Evolutionary conservation across 805 yeast species (phyloP), one percentile per base, ranked within the genome.

Genomic region (Pichia eremophila): DNA sequence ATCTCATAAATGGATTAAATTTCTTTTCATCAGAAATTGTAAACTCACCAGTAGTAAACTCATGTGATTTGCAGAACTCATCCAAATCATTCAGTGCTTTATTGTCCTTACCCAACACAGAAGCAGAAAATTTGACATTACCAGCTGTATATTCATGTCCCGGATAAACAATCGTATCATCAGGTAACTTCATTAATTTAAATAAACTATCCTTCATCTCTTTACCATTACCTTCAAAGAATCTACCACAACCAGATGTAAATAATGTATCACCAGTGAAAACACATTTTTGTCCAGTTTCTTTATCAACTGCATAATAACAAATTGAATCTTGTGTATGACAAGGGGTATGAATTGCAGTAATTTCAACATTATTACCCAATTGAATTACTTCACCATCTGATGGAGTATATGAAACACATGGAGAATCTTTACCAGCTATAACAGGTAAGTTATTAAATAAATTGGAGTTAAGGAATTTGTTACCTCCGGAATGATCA

Each of bases 321-420:
- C 98, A 91, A 51, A 93, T 85, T 4, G 96, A 87, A 66, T 93
- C 99, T 65, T 85, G 93, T 0, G 99, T 93, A 64, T 93, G 99
- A 62, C 99, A 93, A 5, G 99, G 99, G 0, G 99, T 93, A 65
- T 91, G 91, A 38, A 91, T 70, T 0, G 96, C 95, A 2, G 82
- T 79, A 44, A 90, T 76, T 17, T 77, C 72, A 44, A 91, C 60
- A 51, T 74, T 63, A 39, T 72, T 68, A 5, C 96, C 96, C 49
- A 89, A 67, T 50, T 73, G 71, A 50, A 85, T 70, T 18, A 70
- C 67, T 51, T 80, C 85, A 14, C 73, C 67, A 61, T 88, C 81
- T 0, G 71, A 65, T 2, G 96, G 95, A 4, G 89, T 79, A 48
- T 74, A 69, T 0, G 83, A 72, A 18, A 91, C 95, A 27, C 71